Base-by-base conservation (phyloP, 108 stramenopile species). In the Parietichytrium sp. region DNA sequence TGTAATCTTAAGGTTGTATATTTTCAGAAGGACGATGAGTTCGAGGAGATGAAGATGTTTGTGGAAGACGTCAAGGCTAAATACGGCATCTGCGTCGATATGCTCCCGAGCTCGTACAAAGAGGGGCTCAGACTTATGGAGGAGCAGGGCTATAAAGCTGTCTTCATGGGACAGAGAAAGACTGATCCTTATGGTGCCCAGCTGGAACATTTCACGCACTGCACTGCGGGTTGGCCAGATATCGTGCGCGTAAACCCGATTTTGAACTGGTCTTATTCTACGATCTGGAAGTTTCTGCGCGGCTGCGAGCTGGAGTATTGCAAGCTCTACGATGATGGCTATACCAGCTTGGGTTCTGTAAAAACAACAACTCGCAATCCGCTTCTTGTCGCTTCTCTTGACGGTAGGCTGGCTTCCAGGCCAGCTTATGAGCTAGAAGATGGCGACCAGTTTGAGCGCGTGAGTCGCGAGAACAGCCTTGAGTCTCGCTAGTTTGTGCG, bases 181-280 rank as follows among this genome's bases (percentile, higher is more conserved):
- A 86, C 92, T 10, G 98, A 99, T 87, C 98, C 98, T 3, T 72
- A 77, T 33, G 53, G 42, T 18, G 82, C 20, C 3, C 4, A 80
- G 31, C 77, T 78, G 26, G 27, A 30, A 12, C 25, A 29, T 52
- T 79, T 82, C 31, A 8, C 15, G 2, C 52, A 33, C 26, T 36
- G 30, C 83, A 54, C 87, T 89, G 91, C 54, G 95, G 95, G 89
- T 94, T 99, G 82, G 97, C 98, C 98, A 27, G 95, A 96, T 3
- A 97, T 99, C 81, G 93, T 99, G 89, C 90, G 98, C 8, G 94
- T 97, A 26, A 98, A 97, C 87, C 98, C 98, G 3, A 87, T 97
- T 7, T 61, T 99, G 47, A 61, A 93, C 47, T 99, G 98, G 98
- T 89, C 82, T 3, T 94, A 95, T 80, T 91, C 91, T 6, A 88